Evolutionary conservation across 2,329 filamentous ascomycete species (phyloP).

Genomic region (Aspergillus pseudoglaucus): DNA sequence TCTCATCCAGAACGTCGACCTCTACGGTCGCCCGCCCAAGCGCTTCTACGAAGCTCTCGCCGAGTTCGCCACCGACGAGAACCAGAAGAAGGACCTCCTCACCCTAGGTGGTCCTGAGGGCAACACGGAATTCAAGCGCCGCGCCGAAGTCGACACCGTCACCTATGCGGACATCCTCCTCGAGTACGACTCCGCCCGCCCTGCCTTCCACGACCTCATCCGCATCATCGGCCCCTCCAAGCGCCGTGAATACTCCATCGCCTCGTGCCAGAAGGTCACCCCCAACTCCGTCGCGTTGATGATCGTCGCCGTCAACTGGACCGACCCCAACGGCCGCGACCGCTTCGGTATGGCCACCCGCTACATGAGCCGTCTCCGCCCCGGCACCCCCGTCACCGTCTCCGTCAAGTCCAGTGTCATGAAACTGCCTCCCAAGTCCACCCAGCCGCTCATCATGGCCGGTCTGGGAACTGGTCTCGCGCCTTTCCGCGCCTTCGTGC

Average conservation of each 20-base stretch:
- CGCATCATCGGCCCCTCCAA: constrained; percentile 87
- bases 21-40: constrained; percentile 95
- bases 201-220: constrained; percentile 78
- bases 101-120: constrained; percentile 72
- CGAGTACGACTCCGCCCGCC: constrained; percentile 84
- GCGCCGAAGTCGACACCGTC: constrained; percentile 81
- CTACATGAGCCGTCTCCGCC: constrained; percentile 70
- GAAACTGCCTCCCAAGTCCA: constrained; percentile 87
- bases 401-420: constrained; percentile 98
- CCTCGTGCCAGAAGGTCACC: constrained; percentile 90
- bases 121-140: constrained; percentile 83
- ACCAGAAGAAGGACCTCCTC: constrained; percentile 73
- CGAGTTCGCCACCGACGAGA: constrained; percentile 74
- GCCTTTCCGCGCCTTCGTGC: constrained; percentile 97
- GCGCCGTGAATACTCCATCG: constrained; percentile 97
- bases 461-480: constrained; percentile 96
- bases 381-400: constrained; percentile 75
- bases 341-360: constrained; percentile 90
- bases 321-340: constrained; percentile 77
- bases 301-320: constrained; percentile 96
- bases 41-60: constrained; percentile 92
- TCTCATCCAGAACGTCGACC: constrained; percentile 85
- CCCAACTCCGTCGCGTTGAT: constrained; percentile 86
- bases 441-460: constrained; percentile 95
- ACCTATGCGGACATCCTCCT: constrained; percentile 87